Conservation (phyloP, 495 filamentous ascomycete species). For the Neurospora sp. region DNA sequence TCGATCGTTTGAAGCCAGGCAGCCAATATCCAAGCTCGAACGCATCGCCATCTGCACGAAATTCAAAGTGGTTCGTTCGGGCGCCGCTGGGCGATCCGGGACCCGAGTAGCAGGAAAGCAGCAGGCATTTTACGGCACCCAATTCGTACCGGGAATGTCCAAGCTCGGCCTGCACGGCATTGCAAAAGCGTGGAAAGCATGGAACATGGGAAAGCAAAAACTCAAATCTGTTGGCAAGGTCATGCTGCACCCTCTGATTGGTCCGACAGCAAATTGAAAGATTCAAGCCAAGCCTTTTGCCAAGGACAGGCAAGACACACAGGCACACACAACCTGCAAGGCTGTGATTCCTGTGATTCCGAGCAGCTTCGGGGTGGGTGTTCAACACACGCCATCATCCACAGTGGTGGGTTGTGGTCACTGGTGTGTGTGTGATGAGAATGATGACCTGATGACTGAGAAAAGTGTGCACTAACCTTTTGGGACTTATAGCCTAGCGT, state of each 20-base stretch:
- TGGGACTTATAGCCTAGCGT: neutral
- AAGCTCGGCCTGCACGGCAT: neutral
- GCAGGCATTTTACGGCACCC: neutral
- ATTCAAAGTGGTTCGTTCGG: neutral
- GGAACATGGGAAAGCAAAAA: neutral
- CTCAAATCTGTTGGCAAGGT: neutral
- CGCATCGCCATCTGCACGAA: neutral
- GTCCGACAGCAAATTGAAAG: neutral
- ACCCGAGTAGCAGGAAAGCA: neutral
- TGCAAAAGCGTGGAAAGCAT: neutral
- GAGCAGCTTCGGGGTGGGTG: neutral
- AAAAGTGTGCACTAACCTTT: neutral
- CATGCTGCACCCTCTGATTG: neutral
- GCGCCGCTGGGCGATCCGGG: neutral
- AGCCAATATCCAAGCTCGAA: slow-evolving; percentile 2
- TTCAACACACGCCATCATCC: neutral
- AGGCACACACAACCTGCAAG: neutral
- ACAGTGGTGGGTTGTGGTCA: neutral
- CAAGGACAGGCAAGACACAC: neutral
- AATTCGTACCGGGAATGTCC: neutral
- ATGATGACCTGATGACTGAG: neutral
- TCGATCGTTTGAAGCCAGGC: neutral
- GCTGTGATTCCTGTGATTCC: neutral
- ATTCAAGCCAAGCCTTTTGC: neutral
- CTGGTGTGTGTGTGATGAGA: neutral